phyloP scores from a whole-genome alignment of 1,284 basidiomycete genomes.

The Tylopilus sp. region DNA sequence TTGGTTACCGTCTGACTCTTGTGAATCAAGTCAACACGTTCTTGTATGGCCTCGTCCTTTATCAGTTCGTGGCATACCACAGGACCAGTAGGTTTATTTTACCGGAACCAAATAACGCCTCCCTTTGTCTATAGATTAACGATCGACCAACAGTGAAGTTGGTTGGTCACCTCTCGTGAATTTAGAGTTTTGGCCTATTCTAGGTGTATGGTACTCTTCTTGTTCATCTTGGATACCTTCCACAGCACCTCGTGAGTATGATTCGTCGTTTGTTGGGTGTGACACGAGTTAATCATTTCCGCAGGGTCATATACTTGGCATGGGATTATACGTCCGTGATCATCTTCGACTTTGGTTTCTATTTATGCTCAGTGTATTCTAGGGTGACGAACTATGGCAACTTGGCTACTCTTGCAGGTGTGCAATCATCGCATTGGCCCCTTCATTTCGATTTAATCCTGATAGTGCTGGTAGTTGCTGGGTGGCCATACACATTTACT shows the following conservation, averaged over 20 bases:
- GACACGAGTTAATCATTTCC: too few species aligned
- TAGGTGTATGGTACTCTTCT: constrained; percentile 37
- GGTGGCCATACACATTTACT: constrained; percentile 44
- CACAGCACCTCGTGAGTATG: constrained; percentile 22
- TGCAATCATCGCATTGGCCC: not conserved
- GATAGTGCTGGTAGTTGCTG: constrained; percentile 1
- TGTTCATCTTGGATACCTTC: constrained; percentile 43
- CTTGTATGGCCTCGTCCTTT: constrained; percentile 50
- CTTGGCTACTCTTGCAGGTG: constrained; percentile 11
- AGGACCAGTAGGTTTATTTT: constrained; percentile 41
- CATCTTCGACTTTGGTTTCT: not conserved
- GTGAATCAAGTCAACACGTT: constrained; percentile 32
- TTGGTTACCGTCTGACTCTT: not conserved
- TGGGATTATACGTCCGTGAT: constrained; percentile 15
- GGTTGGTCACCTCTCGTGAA: too few species aligned
- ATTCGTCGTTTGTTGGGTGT: not conserved
- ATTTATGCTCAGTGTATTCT: not conserved
- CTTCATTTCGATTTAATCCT: not conserved
- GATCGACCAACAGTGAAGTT: too few species aligned
- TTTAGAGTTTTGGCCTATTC: too few species aligned
- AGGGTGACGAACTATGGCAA: constrained; percentile 18
- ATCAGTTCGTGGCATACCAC: constrained; percentile 42
- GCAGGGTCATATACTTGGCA: constrained; percentile 17
- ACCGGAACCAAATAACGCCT: too few species aligned
- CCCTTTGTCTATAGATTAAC: too few species aligned